These are phyloP conservation scores for Leccinum uliginosum DNA, from an alignment of 768 basidiomycete species.

Conservation along the genomic window DNA sequence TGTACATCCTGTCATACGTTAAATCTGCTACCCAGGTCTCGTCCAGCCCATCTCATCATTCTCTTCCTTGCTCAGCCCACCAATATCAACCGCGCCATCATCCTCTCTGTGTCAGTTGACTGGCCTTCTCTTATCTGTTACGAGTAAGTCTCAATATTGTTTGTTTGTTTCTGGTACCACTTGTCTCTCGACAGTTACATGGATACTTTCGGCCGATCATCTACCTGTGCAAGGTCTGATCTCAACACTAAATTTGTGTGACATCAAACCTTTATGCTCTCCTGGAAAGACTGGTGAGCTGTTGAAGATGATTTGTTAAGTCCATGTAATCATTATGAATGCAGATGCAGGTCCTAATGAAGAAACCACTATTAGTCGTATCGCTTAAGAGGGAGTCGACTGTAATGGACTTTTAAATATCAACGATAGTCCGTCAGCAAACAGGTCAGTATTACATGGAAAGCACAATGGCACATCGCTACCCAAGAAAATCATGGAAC, in stretches of 20 bases:
- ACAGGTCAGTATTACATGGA: not conserved
- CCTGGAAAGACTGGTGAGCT: too few relatives aligned
- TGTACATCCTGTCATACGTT: too few relatives aligned
- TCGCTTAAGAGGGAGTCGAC: too few relatives aligned
- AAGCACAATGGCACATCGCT: not conserved
- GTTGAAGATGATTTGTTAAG: too few relatives aligned
- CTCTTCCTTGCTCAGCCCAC: not conserved
- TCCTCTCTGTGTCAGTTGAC: not conserved
- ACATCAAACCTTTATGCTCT: too few relatives aligned
- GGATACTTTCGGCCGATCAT: not conserved
- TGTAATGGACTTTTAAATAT: not conserved
- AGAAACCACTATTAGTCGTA: too few relatives aligned
- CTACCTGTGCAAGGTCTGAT: not conserved
- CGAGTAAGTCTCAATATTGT: not conserved
- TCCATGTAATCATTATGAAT: too few relatives aligned
- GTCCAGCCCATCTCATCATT: not conserved
- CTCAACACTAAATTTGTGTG: too few relatives aligned
- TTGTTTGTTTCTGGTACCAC: not conserved
- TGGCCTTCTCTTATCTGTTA: not conserved
- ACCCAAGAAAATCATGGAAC: not conserved
- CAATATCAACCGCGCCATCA: not conserved
- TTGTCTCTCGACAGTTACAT: not conserved
- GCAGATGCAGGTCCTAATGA: too few relatives aligned
- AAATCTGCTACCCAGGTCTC: too few relatives aligned
- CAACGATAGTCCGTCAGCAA: not conserved